Percentiles rank a stretch among this genome's conserved stretches.
phyloP scores from a whole-genome alignment of 2,329 filamentous ascomycete species.

The Calonectria multiphialidica region DNA sequence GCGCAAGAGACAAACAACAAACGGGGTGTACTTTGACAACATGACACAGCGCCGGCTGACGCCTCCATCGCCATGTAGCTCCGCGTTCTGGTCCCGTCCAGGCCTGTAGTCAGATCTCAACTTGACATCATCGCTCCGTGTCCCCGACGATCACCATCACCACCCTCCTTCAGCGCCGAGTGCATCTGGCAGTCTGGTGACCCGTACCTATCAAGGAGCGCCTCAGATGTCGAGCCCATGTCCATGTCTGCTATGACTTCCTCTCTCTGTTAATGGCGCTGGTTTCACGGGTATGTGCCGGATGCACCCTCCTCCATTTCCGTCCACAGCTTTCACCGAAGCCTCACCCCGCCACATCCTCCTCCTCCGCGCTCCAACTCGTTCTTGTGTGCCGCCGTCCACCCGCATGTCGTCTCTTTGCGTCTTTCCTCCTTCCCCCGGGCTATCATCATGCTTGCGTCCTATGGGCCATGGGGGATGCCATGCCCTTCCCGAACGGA shows the following conservation, averaged over 20 bases:
- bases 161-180: background rate
- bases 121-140: background rate
- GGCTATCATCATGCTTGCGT: background rate
- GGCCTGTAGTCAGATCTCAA: slow-evolving; percentile 13
- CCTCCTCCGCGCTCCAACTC: background rate
- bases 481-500: slow-evolving; percentile 18
- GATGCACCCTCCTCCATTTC: slow-evolving; percentile 13
- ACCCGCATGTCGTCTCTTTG: slow-evolving; percentile 2
- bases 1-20: background rate
- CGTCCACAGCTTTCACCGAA: slow-evolving; percentile 7
- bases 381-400: background rate
- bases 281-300: slow-evolving; percentile 8
- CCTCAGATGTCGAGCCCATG: background rate
- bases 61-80: slow-evolving; percentile 13
- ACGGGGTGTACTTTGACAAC: background rate
- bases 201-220: slow-evolving; percentile 7
- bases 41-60: background rate
- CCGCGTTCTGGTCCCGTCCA: background rate
- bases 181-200: background rate
- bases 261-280: slow-evolving; percentile 1
- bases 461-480: background rate
- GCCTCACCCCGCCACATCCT: slow-evolving; percentile 13
- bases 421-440: background rate
- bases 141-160: slow-evolving; percentile 5
- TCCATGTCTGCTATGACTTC: slow-evolving; percentile 3